These are phyloP conservation scores for Dothidotthia symphoricarpi DNA, from an alignment of 2,329 filamentous ascomycete genomes.

Conservation along the genomic window DNA sequence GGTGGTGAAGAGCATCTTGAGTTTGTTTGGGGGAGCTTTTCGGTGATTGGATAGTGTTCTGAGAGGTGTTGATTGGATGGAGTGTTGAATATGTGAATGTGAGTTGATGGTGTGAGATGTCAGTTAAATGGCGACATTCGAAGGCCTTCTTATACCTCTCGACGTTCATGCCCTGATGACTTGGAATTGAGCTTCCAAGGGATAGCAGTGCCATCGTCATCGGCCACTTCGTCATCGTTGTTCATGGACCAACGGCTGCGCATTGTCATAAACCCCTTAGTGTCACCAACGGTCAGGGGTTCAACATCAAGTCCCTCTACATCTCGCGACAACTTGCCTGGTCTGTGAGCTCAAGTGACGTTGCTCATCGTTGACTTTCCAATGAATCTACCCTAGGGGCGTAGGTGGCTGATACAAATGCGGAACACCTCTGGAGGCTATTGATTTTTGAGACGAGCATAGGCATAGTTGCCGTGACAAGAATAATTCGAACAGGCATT, in stretches of 20 bases:
- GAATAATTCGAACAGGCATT: too few species aligned
- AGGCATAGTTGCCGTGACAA: too few species aligned
- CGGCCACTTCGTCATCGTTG: slow-evolving; percentile 17
- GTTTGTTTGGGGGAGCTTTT: slow-evolving; percentile 6
- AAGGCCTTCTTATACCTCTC: slow-evolving; percentile 35
- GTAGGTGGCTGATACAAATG: too few species aligned
- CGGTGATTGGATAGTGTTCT: slow-evolving; percentile 7
- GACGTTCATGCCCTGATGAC: too few species aligned
- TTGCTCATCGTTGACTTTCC: too few species aligned
- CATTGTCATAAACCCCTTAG: slow-evolving; percentile 8
- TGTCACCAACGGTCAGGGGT: slow-evolving; percentile 6
- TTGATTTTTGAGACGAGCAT: too few species aligned
- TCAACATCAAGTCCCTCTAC: slow-evolving; percentile 3
- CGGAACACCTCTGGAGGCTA: too few species aligned
- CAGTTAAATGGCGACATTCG: slow-evolving; percentile 17
- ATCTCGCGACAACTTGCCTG: too few species aligned
- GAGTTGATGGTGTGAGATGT: slow-evolving; percentile 26
- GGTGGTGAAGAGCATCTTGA: slow-evolving; percentile 40
- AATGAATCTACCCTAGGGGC: too few species aligned
- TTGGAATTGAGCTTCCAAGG: slow-evolving; percentile 2
- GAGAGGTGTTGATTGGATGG: slow-evolving; percentile 9
- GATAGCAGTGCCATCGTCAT: slow-evolving; percentile 27
- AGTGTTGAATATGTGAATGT: slow-evolving; percentile 16
- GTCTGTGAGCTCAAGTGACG: too few species aligned
- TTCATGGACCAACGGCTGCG: slow-evolving; percentile 11